phyloP scores from a whole-genome alignment of 441 rosid species.

The Rhodomyrtus psidioides region DNA sequence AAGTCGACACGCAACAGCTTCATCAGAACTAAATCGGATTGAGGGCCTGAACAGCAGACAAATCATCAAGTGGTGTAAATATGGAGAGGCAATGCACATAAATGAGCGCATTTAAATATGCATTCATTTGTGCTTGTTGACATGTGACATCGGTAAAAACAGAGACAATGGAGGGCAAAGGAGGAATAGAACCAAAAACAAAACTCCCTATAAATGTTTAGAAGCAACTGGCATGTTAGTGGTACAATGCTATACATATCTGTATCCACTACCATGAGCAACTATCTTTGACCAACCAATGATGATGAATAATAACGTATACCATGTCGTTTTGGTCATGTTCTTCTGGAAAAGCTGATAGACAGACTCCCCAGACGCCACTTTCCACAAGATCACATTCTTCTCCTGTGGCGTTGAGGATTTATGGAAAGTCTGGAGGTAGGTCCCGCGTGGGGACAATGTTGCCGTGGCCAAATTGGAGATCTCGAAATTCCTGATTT shows the following conservation, averaged over 20 bases:
- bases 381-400: constrained; percentile 64
- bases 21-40: constrained; percentile 67
- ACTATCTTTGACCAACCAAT: background rate
- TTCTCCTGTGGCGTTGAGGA: constrained; percentile 68
- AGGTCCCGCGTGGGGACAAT: constrained; percentile 72
- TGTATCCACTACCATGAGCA: background rate
- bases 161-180: too few species aligned
- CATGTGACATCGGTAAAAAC: too few species aligned
- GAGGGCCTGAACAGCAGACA: constrained; percentile 58
- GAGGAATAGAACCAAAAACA: too few species aligned
- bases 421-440: constrained; percentile 83
- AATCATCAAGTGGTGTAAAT: background rate
- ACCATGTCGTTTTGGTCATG: constrained; percentile 77
- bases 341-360: constrained; percentile 66
- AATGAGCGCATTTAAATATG: background rate
- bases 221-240: background rate
- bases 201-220: too few species aligned
- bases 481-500: constrained; percentile 55
- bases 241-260: background rate
- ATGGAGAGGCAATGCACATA: background rate
- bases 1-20: constrained; percentile 71
- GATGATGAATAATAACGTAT: background rate
- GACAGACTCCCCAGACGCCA: constrained; percentile 52
- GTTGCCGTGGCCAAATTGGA: constrained; percentile 50
- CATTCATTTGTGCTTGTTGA: too few species aligned